A percentile compares a stretch with the other conserved stretches of the same genome.
Evolutionary conservation across 495 filamentous ascomycete species (phyloP).

Genomic region (Aspergillus heteromorphus): DNA sequence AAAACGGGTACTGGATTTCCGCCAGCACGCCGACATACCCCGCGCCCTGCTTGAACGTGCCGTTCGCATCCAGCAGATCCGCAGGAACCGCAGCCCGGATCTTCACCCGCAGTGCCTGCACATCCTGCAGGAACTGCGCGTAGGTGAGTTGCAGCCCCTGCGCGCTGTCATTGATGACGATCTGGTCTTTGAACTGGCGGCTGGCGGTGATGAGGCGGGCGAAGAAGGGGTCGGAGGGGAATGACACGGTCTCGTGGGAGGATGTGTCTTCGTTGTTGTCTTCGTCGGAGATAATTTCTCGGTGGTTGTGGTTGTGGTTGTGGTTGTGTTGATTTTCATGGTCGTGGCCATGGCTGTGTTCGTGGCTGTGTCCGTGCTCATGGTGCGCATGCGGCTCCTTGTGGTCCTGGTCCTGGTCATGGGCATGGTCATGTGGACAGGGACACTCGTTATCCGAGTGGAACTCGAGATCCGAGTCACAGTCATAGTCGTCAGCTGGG

Average conservation of each 20-base stretch:
- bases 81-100: conserved; percentile 1
- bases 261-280: too few relatives aligned
- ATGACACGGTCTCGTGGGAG: background rate
- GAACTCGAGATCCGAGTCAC: conserved; percentile 11
- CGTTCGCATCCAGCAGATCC: conserved; percentile 1
- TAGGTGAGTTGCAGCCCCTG: conserved; percentile 10
- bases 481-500: conserved; percentile 9
- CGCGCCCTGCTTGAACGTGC: conserved; percentile 5
- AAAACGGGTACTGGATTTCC: conserved; percentile 12
- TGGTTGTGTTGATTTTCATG: too few relatives aligned
- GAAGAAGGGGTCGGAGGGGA: conserved; percentile 12
- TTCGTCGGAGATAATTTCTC: too few relatives aligned
- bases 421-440: conserved; percentile 5
- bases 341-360: background rate
- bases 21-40: conserved; percentile 6
- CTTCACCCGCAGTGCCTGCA: conserved; percentile 7
- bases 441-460: conserved; percentile 6
- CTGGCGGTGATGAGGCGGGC: conserved; percentile 5
- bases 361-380: background rate
- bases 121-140: conserved; percentile 11
- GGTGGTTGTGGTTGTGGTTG: too few relatives aligned
- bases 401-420: background rate
- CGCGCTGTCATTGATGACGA: conserved; percentile 9
- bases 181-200: conserved; percentile 3
- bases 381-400: background rate